Conservation (phyloP, 2,329 filamentous ascomycete species). For the Zarea fungicola region DNA sequence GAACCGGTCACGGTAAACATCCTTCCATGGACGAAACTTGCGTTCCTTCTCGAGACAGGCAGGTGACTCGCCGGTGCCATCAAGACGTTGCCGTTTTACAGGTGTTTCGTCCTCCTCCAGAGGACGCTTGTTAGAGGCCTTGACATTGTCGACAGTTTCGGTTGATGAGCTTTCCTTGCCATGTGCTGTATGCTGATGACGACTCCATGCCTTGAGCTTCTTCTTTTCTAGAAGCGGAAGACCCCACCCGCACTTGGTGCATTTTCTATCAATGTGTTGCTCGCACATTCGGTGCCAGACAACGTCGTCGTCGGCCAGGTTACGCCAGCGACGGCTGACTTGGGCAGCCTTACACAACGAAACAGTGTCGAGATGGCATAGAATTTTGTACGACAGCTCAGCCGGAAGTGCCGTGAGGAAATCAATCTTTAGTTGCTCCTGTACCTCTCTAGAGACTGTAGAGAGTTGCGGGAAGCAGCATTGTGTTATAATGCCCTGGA, state of each 20-base stretch:
- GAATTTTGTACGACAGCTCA: conserved; percentile 88
- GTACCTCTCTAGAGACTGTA: conserved; percentile 82
- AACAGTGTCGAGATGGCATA: conserved; percentile 87
- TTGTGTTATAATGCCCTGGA: conserved; percentile 91
- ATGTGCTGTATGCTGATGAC: conserved; percentile 65
- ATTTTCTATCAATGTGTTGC: conserved; percentile 91
- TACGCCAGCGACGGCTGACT: conserved; percentile 83
- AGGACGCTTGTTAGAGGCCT: conserved; percentile 31
- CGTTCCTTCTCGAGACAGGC: conserved; percentile 38
- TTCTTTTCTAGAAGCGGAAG: conserved; percentile 85
- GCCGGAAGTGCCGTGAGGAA: conserved; percentile 84
- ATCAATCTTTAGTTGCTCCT: conserved; percentile 95
- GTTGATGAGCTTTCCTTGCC: conserved; percentile 23
- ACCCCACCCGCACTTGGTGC: conserved; percentile 93
- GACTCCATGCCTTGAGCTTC: conserved; percentile 77
- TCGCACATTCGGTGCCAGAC: conserved; percentile 98
- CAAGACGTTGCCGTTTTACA: conserved; percentile 30
- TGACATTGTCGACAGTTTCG: conserved; percentile 23
- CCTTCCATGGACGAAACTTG: conserved; percentile 76
- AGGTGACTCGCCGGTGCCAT: conserved; percentile 22
- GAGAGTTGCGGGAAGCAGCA: conserved; percentile 98
- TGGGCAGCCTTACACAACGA: conserved; percentile 95
- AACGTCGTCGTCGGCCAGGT: conserved; percentile 90
- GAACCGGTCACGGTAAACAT: conserved; percentile 92
- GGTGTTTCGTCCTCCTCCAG: conserved; percentile 26